Base-by-base conservation (phyloP, 2,329 filamentous ascomycete genomes). In the Teratosphaeria zuluensis region DNA sequence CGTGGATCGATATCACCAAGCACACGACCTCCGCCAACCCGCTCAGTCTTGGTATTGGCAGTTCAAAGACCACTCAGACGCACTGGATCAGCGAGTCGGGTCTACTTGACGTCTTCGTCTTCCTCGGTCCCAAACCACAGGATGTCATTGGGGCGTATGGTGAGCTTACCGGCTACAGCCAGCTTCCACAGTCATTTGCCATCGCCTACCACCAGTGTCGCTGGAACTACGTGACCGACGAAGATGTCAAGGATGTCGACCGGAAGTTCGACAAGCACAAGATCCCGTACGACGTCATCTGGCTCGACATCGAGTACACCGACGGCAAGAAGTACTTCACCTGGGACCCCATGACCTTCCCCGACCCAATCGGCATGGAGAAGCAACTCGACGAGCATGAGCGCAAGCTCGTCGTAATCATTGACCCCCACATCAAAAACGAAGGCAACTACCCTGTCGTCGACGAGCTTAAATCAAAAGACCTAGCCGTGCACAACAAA, bases 301-400 rank as follows among this genome's bases (percentile, higher is more conserved):
- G 94, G 94, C 85, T 99, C 19, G 94, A 99, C 68, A 90, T 99
- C 65, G 94, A 99, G 76, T 99, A 97, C 74, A 95, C 92, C 0
- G 89, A 99, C 61, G 91, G 88, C 73, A 92, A 94, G 76, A 95
- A 96, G 77, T 99, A 99, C 78, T 99, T 99, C 72, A 96, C 92
- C 0, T 99, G 91, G 89, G 92, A 99, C 69, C 83, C 86, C 21
- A 81, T 95, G 69, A 94, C 86, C 55, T 99, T 99, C 75, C 81
- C 84, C 14, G 85, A 97, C 66, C 92, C 94, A 0, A 83, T 88
- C 55, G 83, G 84, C 54, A 99, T 97, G 91, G 85, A 90, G 65
- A 80, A 96, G 73, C 89, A 95, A 68, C 82, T 97, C 9, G 90
- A 92, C 64, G 83, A 85, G 62, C 88, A 90, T 55, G 89, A 92